Conservation (phyloP, 371 early-diverging fungal genomes). For the Encephalitozoon hellem region DNA sequence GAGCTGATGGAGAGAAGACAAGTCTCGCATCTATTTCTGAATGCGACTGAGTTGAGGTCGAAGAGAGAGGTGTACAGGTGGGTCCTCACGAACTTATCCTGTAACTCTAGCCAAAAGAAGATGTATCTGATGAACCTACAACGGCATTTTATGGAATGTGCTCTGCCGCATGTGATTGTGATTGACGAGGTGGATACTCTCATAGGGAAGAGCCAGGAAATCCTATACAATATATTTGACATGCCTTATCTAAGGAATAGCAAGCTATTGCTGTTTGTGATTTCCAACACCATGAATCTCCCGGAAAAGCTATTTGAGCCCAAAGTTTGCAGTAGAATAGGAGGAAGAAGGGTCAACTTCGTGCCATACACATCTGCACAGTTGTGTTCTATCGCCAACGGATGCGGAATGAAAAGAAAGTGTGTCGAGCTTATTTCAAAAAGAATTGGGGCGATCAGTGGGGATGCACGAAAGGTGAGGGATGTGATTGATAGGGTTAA, state of each 20-base stretch:
- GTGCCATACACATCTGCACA: slow-evolving; percentile 45
- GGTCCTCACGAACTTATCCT: slow-evolving; percentile 26
- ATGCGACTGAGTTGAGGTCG: slow-evolving; percentile 6
- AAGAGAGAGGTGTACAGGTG: slow-evolving; percentile 40
- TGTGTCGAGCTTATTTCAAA: slow-evolving; percentile 67
- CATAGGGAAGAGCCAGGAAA: slow-evolving; percentile 75
- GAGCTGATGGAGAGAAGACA: slow-evolving; percentile 30
- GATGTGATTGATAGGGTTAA: slow-evolving; percentile 70
- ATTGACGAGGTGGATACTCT: slow-evolving; percentile 92
- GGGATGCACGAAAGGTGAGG: slow-evolving; percentile 84
- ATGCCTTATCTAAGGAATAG: slow-evolving; percentile 73
- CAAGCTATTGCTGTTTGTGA: slow-evolving; percentile 75
- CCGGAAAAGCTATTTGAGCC: slow-evolving; percentile 82
- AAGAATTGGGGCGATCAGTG: slow-evolving; percentile 81
- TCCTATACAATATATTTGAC: slow-evolving; percentile 92
- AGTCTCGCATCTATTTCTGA: slow-evolving; percentile 30
- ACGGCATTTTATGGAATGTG: slow-evolving; percentile 32
- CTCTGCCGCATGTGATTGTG: slow-evolving; percentile 63
- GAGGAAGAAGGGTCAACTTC: slow-evolving; percentile 62
- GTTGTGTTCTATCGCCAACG: slow-evolving; percentile 29
- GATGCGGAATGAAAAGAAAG: neutral
- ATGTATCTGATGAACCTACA: neutral
- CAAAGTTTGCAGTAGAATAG: slow-evolving; percentile 79
- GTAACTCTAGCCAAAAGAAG: neutral
- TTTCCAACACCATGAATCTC: slow-evolving; percentile 95